Percentiles rank a stretch among this genome's conserved stretches.
Conservation (phyloP, 495 filamentous ascomycete species). For the Penicillium cataractarum region DNA sequence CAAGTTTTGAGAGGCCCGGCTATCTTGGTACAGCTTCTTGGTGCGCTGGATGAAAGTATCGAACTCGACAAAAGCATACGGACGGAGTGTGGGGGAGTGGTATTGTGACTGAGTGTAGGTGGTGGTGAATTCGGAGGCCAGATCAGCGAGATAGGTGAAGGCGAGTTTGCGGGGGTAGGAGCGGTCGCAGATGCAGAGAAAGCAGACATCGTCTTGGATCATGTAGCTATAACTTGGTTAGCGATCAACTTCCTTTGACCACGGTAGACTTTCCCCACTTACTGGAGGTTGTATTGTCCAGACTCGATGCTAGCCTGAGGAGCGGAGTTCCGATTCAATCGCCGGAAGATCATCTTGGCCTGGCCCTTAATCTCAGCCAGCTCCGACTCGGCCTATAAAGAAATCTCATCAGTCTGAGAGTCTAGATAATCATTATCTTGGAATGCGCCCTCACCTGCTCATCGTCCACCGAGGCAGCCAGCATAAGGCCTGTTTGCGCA, state of each 20-base stretch:
- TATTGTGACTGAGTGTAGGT: conserved; percentile 77
- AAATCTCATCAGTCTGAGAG: conserved; percentile 4
- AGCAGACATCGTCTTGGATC: conserved; percentile 79
- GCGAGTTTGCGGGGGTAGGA: conserved; percentile 97
- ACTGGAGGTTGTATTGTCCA: conserved; percentile 86
- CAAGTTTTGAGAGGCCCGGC: conserved; percentile 82
- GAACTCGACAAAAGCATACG: conserved; percentile 96
- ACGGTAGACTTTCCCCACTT: conserved; percentile 32
- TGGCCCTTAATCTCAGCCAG: conserved; percentile 88
- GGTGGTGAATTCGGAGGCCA: conserved; percentile 86
- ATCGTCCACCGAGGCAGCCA: conserved; percentile 94
- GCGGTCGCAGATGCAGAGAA: conserved; percentile 88
- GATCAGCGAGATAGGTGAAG: conserved; percentile 96
- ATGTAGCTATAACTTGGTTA: conserved; percentile 67
- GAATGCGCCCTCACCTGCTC: conserved; percentile 58
- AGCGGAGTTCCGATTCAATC: conserved; percentile 84
- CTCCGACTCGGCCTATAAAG: conserved; percentile 65
- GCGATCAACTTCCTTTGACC: conserved; percentile 8
- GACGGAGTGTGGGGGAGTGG: conserved; percentile 72
- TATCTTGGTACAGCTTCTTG: conserved; percentile 92
- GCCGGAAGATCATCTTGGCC: conserved; percentile 84
- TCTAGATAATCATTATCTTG: not conserved
- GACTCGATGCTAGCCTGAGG: conserved; percentile 91
- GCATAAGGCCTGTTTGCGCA: conserved; percentile 72
- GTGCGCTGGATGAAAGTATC: conserved; percentile 95